Evolutionary conservation across 306 rosid genomes (phyloP), one percentile per base, ranked within the genome.

Genomic region (Medicago arabica): DNA sequence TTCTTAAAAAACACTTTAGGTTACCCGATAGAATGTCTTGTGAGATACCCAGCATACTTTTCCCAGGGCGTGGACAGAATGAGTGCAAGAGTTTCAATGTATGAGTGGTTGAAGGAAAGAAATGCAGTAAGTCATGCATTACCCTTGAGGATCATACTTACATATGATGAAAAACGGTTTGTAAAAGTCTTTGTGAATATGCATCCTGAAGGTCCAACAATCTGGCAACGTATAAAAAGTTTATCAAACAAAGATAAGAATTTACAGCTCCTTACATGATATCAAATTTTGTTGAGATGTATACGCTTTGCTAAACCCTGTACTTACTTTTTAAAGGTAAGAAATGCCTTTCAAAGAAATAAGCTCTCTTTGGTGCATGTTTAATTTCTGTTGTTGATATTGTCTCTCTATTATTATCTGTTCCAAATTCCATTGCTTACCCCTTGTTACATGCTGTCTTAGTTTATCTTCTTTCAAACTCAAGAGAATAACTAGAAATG

Each of bases 201-300:
- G 25, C 95, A 93, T 75, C 91, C 91, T 3, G 86, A 89, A 85
- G 94, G 96, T 74, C 90, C 90, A 47, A 67, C 76, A 49, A 44
- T 69, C 67, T 90, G 98, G 98, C 77, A 85, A 69, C 63, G 74
- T 67, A 68, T 89, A 40, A 81, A 82, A 74, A 81, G 39, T 39
- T 79, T 79, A 69, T 55, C 76, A 67, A 75, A 67, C 62, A 62
- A 49, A 76, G 75, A 69, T 82, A 60, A 71, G 75, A 62, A 69
- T 51, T 74, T 21, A 65, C 62, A 40, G 59, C 19, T 61, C 49
- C 61, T 17, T 51, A 9, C 61, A 21, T 19, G 67, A 69, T 58
- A 80, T 51, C 25, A n/a, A 49, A 41, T 78, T 73, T 74, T 40
- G 63, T 23, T 18, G 18, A 50, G 68, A 43, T 73, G 25, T 41